Evolutionary conservation across 2,329 filamentous ascomycete genomes (phyloP).

Genomic region (Pyrenophora graminea): DNA sequence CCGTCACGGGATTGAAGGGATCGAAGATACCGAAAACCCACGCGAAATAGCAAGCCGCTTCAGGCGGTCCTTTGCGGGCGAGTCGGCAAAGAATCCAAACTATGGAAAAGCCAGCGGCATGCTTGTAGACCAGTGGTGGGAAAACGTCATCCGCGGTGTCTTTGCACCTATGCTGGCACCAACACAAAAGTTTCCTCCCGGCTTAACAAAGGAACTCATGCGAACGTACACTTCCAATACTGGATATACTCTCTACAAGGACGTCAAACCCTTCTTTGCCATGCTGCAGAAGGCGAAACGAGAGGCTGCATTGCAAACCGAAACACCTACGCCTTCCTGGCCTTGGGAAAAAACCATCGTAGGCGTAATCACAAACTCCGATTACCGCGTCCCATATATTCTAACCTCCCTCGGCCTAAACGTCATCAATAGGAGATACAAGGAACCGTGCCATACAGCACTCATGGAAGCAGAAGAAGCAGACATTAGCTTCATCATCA

Average conservation of each 20-base stretch:
- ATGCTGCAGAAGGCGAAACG: constrained; percentile 39
- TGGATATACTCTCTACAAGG: constrained; percentile 57
- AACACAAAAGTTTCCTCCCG: constrained; percentile 47
- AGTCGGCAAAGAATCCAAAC: constrained; percentile 58
- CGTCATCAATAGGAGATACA: constrained; percentile 40
- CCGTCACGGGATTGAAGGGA: constrained; percentile 53
- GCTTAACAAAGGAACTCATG: constrained; percentile 56
- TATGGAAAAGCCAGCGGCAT: constrained; percentile 61
- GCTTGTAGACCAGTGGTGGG: constrained; percentile 63
- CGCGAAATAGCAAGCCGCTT: constrained; percentile 38
- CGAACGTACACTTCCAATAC: constrained; percentile 58
- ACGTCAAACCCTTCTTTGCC: constrained; percentile 53
- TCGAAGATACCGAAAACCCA: constrained; percentile 42
- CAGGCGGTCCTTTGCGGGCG: constrained; percentile 53
- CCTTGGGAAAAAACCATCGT: constrained; percentile 52
- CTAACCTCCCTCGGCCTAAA: constrained; percentile 59
- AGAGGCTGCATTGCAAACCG: background rate
- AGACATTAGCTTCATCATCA: constrained; percentile 62
- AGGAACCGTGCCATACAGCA: constrained; percentile 12
- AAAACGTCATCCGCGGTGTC: constrained; percentile 61
- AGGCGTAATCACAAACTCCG: constrained; percentile 67
- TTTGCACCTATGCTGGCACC: constrained; percentile 34
- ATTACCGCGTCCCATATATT: constrained; percentile 61
- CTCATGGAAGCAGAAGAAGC: constrained; percentile 27
- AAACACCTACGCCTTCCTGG: constrained; percentile 23